These are phyloP conservation scores for Lachnellula suecica DNA, from an alignment of 2,329 filamentous ascomycete species.

Conservation along the genomic window DNA sequence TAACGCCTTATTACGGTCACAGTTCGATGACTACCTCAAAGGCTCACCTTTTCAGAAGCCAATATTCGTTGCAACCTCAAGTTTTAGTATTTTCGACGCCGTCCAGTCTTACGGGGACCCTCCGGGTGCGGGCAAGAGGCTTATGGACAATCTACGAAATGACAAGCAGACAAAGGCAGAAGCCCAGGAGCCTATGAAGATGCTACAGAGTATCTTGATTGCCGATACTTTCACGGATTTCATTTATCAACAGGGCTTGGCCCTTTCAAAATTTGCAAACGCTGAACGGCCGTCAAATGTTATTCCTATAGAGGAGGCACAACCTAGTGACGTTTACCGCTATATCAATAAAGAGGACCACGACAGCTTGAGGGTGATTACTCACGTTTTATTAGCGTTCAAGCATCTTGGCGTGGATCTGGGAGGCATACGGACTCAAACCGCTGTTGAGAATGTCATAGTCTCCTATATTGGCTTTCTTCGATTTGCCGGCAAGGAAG, in stretches of 20 bases:
- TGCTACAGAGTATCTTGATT: slow-evolving; percentile 74
- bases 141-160: slow-evolving; percentile 61
- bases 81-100: slow-evolving; percentile 64
- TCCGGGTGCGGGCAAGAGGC: slow-evolving; percentile 50
- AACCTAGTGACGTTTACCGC: slow-evolving; percentile 40
- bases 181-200: slow-evolving; percentile 66
- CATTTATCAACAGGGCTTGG: slow-evolving; percentile 58
- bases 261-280: slow-evolving; percentile 48
- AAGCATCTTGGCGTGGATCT: slow-evolving; percentile 54
- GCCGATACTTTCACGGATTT: slow-evolving; percentile 59
- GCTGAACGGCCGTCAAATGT: slow-evolving; percentile 41
- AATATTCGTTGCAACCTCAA: slow-evolving; percentile 53
- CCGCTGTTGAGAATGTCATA: slow-evolving; percentile 66
- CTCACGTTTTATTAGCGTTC: slow-evolving; percentile 70
- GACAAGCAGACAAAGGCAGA: slow-evolving; percentile 56
- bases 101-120: slow-evolving; percentile 60
- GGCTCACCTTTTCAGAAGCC: slow-evolving; percentile 52
- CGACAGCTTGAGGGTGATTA: slow-evolving; percentile 65
- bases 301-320: slow-evolving; percentile 39
- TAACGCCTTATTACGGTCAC: slow-evolving; percentile 77
- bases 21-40: slow-evolving; percentile 73
- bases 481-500: slow-evolving; percentile 68
- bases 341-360: slow-evolving; percentile 57
- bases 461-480: slow-evolving; percentile 81
- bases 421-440: slow-evolving; percentile 38